Conservation (phyloP, 2,329 filamentous ascomycete species). For the Aspergillus fructus region DNA sequence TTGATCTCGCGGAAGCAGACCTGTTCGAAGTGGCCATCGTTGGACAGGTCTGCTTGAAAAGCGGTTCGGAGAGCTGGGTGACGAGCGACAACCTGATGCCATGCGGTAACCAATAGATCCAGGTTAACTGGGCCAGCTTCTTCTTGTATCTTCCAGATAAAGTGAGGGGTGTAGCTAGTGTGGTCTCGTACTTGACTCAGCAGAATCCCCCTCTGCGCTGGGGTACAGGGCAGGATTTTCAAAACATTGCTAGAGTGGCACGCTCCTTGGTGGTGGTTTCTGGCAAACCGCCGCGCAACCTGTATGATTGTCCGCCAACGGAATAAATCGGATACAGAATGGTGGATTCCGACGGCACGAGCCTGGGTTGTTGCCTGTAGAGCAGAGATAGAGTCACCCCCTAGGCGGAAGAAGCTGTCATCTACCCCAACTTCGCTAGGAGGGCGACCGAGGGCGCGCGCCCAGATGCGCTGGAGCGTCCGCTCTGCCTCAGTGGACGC, state of each 20-base stretch:
- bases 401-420: not conserved
- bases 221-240: not conserved
- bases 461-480: not conserved
- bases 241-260: not conserved
- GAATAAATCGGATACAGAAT: not conserved
- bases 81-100: not conserved
- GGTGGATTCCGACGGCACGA: not conserved
- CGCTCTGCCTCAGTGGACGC: not conserved
- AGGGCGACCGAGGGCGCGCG: not conserved
- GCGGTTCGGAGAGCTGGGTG: not conserved
- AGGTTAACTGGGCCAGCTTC: not conserved
- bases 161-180: not conserved
- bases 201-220: not conserved
- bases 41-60: not conserved
- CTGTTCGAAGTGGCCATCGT: not conserved
- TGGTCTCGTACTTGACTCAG: not conserved
- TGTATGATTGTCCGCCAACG: not conserved
- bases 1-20: not conserved
- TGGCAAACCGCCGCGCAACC: not conserved
- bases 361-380: not conserved
- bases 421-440: not conserved
- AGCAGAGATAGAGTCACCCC: not conserved
- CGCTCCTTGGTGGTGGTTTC: not conserved
- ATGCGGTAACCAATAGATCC: not conserved
- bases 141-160: not conserved